These are phyloP conservation scores for Citrus glauca DNA, from an alignment of 345 rosid genomes.

Conservation along the genomic window DNA sequence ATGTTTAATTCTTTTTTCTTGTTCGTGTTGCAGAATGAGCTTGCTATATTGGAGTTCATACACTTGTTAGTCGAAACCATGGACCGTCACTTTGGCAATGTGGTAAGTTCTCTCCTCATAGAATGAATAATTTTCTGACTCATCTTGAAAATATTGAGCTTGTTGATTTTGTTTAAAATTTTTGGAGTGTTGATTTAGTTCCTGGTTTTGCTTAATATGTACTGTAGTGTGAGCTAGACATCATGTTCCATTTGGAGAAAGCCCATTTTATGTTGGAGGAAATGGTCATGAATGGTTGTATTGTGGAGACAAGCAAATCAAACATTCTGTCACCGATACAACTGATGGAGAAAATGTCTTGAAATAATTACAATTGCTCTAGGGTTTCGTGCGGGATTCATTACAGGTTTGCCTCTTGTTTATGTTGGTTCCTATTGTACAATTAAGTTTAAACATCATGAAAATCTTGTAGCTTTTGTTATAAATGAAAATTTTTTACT, in stretches of 20 bases:
- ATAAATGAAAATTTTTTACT: not conserved
- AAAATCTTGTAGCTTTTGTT: not conserved
- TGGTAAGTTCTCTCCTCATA: too few relatives aligned
- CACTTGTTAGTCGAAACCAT: too few relatives aligned
- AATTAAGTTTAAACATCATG: not conserved
- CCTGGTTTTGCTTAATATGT: conserved; percentile 4
- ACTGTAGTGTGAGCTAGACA: conserved; percentile 99
- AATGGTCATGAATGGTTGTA: conserved; percentile 95
- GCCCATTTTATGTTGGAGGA: conserved; percentile 99
- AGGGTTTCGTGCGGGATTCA: conserved; percentile 6
- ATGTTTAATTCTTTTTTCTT: too few relatives aligned
- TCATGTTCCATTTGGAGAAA: conserved; percentile 97
- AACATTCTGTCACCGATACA: conserved; percentile 76
- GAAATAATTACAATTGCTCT: conserved; percentile 3
- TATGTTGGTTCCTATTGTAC: conserved; percentile 5
- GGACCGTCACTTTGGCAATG: too few relatives aligned
- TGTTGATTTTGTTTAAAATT: not conserved
- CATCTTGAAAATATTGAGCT: not conserved
- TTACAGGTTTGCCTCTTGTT: not conserved
- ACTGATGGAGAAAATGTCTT: conserved; percentile 82
- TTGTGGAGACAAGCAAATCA: conserved; percentile 91
- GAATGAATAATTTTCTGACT: too few relatives aligned
- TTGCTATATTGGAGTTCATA: too few relatives aligned
- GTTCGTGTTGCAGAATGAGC: too few relatives aligned
- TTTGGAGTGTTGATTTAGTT: not conserved